Base-by-base conservation (phyloP, 2,329 filamentous ascomycete species). In the Colletotrichum spaethianum region DNA sequence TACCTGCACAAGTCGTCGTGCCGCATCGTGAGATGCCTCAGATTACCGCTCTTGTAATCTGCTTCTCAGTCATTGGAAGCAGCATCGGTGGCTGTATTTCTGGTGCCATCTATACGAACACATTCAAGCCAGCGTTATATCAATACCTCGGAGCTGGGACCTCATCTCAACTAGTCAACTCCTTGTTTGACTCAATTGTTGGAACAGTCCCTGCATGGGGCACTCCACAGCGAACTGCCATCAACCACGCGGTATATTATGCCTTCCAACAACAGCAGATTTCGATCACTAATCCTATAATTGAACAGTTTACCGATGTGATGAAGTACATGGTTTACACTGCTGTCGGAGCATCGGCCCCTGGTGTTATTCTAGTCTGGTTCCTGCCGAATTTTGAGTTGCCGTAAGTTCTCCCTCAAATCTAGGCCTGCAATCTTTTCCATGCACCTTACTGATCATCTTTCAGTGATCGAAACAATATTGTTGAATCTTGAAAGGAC, bases 11-110 rank as follows among this genome's bases (percentile, higher is more conserved):
- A 38, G 56, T 70, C n/a, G 63, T 70, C 8, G 76, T 78, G 11
- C 74, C 77, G 11, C 82, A 83, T 71, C 71, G 78, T 38, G 63
- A 80, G 46, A 77, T 81, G 44, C 80, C 82, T 4, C 76, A 79
- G 0, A 77, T 78, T 0, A 77, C 83, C 9, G 80, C 82, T 4
- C 71, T 82, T 4, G 75, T 80, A 0, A 68, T 74, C 28, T 76
- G 82, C 16, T 78, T 79, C 59, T 76, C 77, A 1, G 78, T 75
- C 40, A 76, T 82, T 28, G 81, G 81, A 4, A 76, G 76, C 55
- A 77, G 79, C 1, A 75, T 82, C 26, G 81, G 81, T 9, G 68
- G 72, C 44, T 77, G 75, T 11, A 74, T 82, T 46, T 76, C 78
- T 9, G 77, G 75, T 1, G 80, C 77, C 2, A 79, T 83, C 44